Evolutionary conservation across 2,329 filamentous ascomycete genomes (phyloP), one percentile per base, ranked within the genome.

Genomic region (Mycosphaerelloides madeirae): DNA sequence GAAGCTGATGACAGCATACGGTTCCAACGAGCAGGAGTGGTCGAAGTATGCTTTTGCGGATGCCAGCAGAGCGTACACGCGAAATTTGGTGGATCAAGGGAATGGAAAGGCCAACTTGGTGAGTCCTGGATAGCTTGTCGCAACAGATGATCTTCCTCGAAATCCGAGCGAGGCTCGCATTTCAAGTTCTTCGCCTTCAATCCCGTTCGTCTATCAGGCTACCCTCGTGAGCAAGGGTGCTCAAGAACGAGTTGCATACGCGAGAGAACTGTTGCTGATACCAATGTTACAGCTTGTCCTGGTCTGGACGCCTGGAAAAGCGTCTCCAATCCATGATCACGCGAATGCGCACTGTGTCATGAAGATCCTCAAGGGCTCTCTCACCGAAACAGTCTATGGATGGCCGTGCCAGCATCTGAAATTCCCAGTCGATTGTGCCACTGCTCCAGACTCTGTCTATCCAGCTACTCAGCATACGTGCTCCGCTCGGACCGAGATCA

Each of bases 1-100:
- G 45, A 69, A 72, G 19, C 66, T 91, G 52, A 94, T 96, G 87
- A 69, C 79, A 45, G 69, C 77, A 20, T 95, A 96, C 67, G 65
- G 75, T 39, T 87, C 85, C 36, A 70, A 79, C 31, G 74, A 83
- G 44, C 65, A 71, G 19, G 83, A 90, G 43, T 96, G 90, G 90
- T 63, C 70, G 41, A 75, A 73, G 50, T 95, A 87, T 67, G 86
- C 85, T 20, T 77, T 91, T 56, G 77, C 76, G n/a, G 84, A 95
- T 59, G 56, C 69, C 14, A 81, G 74, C 52, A 75, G 82, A 57
- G 77, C 78, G 1, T 96, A 95, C 65, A 95, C 90, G 11, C 74
- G 90, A 43, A 95, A 95, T 62, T 77, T 95, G 3, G 88, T 96
- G 34, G 87, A 95, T 60, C 84, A 89, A 62, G 87, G 89, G 2